Base-by-base conservation (phyloP, 441 rosid genomes). In the Arabidopsis hybrid region DNA sequence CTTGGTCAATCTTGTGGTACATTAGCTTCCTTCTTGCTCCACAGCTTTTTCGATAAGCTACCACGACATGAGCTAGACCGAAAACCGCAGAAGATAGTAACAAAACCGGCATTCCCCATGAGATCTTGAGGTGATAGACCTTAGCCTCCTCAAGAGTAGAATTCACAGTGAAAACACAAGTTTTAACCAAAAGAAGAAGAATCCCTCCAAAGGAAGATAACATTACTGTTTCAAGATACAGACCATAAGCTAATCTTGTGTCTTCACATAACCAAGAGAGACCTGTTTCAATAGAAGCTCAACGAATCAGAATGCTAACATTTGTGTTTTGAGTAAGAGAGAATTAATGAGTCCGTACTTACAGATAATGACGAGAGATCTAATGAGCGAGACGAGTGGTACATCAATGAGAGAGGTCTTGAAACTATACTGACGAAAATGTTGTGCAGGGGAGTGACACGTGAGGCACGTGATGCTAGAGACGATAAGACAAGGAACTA, bases 41-140 rank as follows among this genome's bases (percentile, higher is more conserved):
- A 72, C 93, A 91, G 72, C 95, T 89, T 14, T 82, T 87, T 83
- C 93, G 80, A 69, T 91, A 94, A 59, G 98, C 98, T 49, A 94
- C 81, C 14, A 94, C 91, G 16, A 82, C 84, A 69, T 94, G 98
- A 72, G 96, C 97, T 58, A 94, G 79, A 35, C 95, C 95, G 65
- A 91, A 91, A 49, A 90, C 89, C 0, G 86, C 85, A 0, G 95
- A 94, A 0, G 97, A 94, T 21, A 94, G 87, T 78, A 94, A 79
- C 82, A 94, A 83, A 70, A 91, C 88, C 10, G 98, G 97, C 95
- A 91, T 90, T 34, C 86, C 98, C 96, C 96, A 90, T 1, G 96
- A 85, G 74, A 83, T 90, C 84, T 89, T 94, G 77, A 88, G 85
- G 69, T 77, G 1, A 56, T 46, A 35, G 13, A 71, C 67, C 36